Percentiles rank a stretch among this genome's conserved stretches.
These are phyloP conservation scores for Selaginella tamariscina DNA, from an alignment of 75 land plant genomes.

Conservation along the genomic window DNA sequence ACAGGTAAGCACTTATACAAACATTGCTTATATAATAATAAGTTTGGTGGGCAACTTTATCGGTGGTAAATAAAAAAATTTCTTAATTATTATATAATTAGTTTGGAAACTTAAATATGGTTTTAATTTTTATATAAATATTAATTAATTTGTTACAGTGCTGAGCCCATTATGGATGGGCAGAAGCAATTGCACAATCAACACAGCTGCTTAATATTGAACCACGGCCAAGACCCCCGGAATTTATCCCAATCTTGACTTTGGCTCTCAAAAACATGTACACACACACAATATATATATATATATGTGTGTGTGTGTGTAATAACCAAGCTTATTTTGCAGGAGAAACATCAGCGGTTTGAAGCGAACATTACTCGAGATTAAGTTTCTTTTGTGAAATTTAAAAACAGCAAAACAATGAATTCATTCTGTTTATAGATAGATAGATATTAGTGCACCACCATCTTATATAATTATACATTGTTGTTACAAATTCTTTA, in stretches of 20 bases:
- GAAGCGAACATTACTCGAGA: too few species aligned
- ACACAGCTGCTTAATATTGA: constrained; percentile 62
- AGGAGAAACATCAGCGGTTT: too few species aligned
- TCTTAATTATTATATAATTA: neutral
- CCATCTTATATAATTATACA: too few species aligned
- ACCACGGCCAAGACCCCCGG: constrained; percentile 73
- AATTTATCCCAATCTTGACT: constrained; percentile 54
- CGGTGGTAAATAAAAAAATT: neutral
- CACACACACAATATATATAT: too few species aligned
- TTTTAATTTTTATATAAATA: neutral
- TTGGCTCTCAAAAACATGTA: constrained; percentile 18
- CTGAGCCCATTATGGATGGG: constrained; percentile 99
- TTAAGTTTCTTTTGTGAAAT: too few species aligned
- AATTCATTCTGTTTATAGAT: too few species aligned
- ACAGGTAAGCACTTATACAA: constrained; percentile 47
- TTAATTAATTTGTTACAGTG: constrained; percentile 30
- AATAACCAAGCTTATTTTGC: too few species aligned
- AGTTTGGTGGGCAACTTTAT: neutral
- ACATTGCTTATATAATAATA: neutral
- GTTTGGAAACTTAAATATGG: neutral
- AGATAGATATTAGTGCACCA: too few species aligned
- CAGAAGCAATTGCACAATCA: constrained; percentile 87
- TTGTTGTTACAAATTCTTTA: too few species aligned
- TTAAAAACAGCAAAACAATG: too few species aligned
- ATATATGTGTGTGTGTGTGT: too few species aligned